phyloP scores from a whole-genome alignment of 2,329 filamentous ascomycete genomes.

The Fusarium foetens region DNA sequence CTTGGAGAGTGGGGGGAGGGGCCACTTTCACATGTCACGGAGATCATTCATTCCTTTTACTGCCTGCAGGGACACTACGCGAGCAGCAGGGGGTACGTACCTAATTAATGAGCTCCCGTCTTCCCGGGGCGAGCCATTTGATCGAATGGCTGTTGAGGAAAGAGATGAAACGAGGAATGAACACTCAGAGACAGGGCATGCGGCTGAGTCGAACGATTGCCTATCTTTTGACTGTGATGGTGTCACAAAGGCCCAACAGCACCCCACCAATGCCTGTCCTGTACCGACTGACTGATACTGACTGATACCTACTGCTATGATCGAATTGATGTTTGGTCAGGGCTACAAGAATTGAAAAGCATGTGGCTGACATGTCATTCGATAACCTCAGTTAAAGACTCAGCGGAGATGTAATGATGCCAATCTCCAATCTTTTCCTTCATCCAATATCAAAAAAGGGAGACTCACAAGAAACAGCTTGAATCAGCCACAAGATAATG shows the following conservation, averaged over 20 bases:
- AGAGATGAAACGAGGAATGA: slow-evolving; percentile 27
- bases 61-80: slow-evolving; percentile 7
- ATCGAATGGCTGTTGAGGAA: not conserved
- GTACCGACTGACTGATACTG: not conserved
- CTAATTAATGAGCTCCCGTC: not conserved
- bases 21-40: slow-evolving; percentile 47
- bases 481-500: slow-evolving; percentile 23
- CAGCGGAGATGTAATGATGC: not conserved
- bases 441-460: slow-evolving; percentile 3
- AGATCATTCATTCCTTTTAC: not conserved
- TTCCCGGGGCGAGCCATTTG: not conserved
- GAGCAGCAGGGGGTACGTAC: slow-evolving; percentile 1
- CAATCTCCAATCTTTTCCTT: not conserved
- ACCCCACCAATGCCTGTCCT: slow-evolving; percentile 30
- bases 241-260: slow-evolving; percentile 39
- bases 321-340: not conserved
- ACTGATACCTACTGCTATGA: not conserved
- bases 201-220: slow-evolving; percentile 41
- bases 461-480: slow-evolving; percentile 22
- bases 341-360: not conserved
- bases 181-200: slow-evolving; percentile 17
- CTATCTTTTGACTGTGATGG: slow-evolving; percentile 28
- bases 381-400: not conserved
- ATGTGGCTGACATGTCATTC: slow-evolving; percentile 2
- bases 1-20: slow-evolving; percentile 21